Evolutionary conservation across 306 rosid genomes (phyloP), one percentile per base, ranked within the genome.

Genomic region (Quercus glauca): DNA sequence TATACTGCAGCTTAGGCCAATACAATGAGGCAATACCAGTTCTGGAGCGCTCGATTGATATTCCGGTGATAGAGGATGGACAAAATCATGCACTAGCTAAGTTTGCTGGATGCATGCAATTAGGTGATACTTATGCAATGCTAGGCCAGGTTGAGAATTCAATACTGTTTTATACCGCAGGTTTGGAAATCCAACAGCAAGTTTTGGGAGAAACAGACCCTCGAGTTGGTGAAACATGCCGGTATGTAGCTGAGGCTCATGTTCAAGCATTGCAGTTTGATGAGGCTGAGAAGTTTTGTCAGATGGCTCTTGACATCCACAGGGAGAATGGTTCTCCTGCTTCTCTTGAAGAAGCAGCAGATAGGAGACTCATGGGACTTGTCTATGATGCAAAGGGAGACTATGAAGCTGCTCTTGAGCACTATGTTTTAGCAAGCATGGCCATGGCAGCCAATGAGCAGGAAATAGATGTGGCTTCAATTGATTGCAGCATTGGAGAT

Each of bases 81-180:
- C 88, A 86, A 58, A 89, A 88, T 63, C 88, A 90, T 45, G 92
- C 97, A 25, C 85, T 91, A 14, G 97, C 98, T 17, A 91, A 93
- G 81, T 93, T 93, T 86, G 97, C 94, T 43, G 98, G 98, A 57
- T 93, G 94, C 85, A 93, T 93, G 97, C 98, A 93, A 19, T 77
- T 91, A 61, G 97, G 98, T 35, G 98, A 93, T 78, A 85, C 92
- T 57, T 93, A 91, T 83, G 97, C 98, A 83, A 88, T 90, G 97
- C 84, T 90, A 59, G 98, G 94, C 28, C 92, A 87, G 73, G 88
- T 88, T 73, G 98, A 93, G 90, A 93, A 90, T 83, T 93, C 97
- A 5, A 81, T 88, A 25, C 68, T 90, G 57, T 86, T 91, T 58
- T 93, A 93, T 49, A 83, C 92, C 73, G 94, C 97, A 18, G 98